Evolutionary conservation across 352 stramenopile genomes (phyloP).

Genomic region (Phytophthora brassicae): DNA sequence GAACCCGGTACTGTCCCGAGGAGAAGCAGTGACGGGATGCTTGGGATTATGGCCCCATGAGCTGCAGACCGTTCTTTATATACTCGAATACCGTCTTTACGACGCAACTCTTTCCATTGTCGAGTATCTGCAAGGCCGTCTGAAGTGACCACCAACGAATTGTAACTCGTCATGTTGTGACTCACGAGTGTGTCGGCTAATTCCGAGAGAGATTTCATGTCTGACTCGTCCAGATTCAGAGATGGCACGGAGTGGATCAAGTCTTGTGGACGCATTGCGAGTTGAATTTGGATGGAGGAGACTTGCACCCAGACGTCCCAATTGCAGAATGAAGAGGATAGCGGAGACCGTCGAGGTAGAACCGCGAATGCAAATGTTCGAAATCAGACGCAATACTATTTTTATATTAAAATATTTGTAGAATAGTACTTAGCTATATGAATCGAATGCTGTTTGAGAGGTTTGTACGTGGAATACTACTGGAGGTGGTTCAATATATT

Average conservation of each 20-base stretch:
- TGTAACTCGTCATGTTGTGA: conserved; percentile 36
- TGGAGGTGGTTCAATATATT: too few species aligned
- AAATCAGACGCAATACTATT: conserved; percentile 6
- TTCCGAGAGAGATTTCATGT: conserved; percentile 25
- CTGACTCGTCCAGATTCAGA: conserved; percentile 23
- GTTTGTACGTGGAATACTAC: too few species aligned
- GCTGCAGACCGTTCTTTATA: conserved; percentile 26
- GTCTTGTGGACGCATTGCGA: conserved; percentile 8
- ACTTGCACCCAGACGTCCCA: not conserved
- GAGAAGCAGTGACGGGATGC: conserved; percentile 36
- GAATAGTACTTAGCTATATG: too few species aligned
- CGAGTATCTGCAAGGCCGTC: conserved; percentile 24
- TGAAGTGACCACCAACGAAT: conserved; percentile 5
- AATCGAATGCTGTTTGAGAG: too few species aligned
- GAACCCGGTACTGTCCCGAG: conserved; percentile 25
- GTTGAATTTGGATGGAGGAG: too few species aligned
- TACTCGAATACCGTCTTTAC: conserved; percentile 29
- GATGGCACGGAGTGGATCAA: conserved; percentile 14
- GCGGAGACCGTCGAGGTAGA: conserved; percentile 7
- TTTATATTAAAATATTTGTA: too few species aligned
- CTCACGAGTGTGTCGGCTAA: conserved; percentile 30
- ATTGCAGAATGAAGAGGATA: conserved; percentile 2
- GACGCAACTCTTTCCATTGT: conserved; percentile 38
- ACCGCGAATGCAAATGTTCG: conserved; percentile 11
- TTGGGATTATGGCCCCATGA: not conserved